Evolutionary conservation across 768 basidiomycete species (phyloP).

Genomic region (Tricholomella constricta): DNA sequence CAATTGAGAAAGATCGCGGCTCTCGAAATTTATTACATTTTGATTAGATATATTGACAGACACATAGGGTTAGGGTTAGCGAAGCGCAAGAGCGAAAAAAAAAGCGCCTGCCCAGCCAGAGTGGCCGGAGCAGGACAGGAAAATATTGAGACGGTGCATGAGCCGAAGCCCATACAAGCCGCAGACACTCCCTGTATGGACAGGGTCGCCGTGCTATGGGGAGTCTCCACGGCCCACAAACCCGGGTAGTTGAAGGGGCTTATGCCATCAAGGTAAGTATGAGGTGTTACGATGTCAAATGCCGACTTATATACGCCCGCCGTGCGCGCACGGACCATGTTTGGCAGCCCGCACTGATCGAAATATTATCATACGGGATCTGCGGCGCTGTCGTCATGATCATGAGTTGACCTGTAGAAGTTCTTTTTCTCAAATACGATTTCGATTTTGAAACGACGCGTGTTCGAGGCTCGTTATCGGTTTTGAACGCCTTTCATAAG

Average conservation of each 20-base stretch:
- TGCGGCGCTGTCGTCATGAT: neutral
- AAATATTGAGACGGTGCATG: constrained; percentile 69
- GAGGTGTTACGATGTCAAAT: constrained; percentile 21
- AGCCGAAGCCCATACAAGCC: constrained; percentile 62
- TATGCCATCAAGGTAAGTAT: constrained; percentile 72
- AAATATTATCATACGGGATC: neutral
- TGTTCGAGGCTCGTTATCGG: neutral
- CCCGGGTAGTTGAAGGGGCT: constrained; percentile 54
- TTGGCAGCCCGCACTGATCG: neutral
- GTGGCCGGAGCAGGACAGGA: constrained; percentile 57
- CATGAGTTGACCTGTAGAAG: too few relatives aligned
- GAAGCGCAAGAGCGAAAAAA: constrained; percentile 29
- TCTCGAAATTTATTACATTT: neutral
- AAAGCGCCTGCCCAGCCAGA: constrained; percentile 43
- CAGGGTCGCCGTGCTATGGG: constrained; percentile 76
- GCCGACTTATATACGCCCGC: constrained; percentile 31
- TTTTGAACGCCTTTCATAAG: too few relatives aligned
- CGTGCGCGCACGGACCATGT: constrained; percentile 39
- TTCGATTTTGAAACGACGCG: neutral
- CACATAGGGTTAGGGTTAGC: constrained; percentile 54
- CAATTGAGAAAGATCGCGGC: too few relatives aligned
- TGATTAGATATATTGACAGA: neutral
- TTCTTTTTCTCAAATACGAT: neutral
- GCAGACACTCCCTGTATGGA: constrained; percentile 56
- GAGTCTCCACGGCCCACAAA: constrained; percentile 56